Percentiles rank a stretch among this genome's conserved stretches.
These are phyloP conservation scores for Lichtheimia corymbifera DNA, from an alignment of 371 early-diverging fungal genomes.

Conservation along the genomic window DNA sequence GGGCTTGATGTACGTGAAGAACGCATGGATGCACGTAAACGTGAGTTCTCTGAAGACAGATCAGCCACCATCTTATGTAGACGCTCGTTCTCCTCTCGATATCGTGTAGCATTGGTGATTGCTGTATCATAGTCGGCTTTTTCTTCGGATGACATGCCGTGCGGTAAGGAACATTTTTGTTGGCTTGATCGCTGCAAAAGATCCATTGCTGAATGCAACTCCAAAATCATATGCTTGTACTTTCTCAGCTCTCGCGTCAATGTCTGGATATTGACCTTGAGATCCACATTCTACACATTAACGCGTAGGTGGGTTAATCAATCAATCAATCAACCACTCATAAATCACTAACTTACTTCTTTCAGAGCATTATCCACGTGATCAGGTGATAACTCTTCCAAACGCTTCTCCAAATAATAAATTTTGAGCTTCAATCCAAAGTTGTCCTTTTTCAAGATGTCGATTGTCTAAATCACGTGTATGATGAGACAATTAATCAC, in stretches of 20 bases:
- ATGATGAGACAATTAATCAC: background rate
- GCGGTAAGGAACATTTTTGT: constrained; percentile 46
- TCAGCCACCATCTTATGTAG: constrained; percentile 34
- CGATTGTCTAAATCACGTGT: constrained; percentile 56
- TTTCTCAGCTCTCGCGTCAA: constrained; percentile 49
- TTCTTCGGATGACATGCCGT: constrained; percentile 59
- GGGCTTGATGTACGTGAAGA: constrained; percentile 23
- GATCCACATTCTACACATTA: constrained; percentile 49
- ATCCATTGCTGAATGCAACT: constrained; percentile 47
- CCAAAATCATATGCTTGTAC: constrained; percentile 50
- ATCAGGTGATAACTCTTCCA: constrained; percentile 61
- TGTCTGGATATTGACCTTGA: constrained; percentile 54
- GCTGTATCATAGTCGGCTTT: constrained; percentile 43
- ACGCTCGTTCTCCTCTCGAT: constrained; percentile 39
- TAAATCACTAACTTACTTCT: constrained; percentile 43
- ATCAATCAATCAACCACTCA: background rate
- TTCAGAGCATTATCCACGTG: constrained; percentile 54
- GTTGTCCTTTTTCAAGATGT: constrained; percentile 69
- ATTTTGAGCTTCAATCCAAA: constrained; percentile 70
- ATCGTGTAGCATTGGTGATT: constrained; percentile 29
- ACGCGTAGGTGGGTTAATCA: background rate
- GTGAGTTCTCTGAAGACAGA: constrained; percentile 35
- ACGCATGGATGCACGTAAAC: constrained; percentile 23
- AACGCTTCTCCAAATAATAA: constrained; percentile 64
- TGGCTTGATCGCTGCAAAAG: constrained; percentile 34